phyloP scores from a whole-genome alignment of 768 basidiomycete species.

The Hirschioporus abietinus region DNA sequence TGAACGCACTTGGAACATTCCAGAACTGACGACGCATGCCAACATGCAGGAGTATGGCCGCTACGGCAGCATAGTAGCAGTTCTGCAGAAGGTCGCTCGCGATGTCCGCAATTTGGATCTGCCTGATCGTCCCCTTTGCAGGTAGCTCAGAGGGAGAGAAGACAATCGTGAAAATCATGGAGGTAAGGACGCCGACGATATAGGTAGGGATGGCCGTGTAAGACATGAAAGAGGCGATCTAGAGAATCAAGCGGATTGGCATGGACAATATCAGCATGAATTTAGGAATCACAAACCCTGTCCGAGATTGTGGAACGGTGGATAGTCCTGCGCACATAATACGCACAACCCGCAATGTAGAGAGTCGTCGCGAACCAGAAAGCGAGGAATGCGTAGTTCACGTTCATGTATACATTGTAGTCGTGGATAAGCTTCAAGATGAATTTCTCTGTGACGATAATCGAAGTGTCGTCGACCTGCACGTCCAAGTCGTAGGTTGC shows the following conservation, averaged over 20 bases:
- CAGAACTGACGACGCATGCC: not conserved
- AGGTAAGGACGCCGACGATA: not conserved
- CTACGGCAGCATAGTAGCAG: not conserved
- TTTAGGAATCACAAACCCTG: not conserved
- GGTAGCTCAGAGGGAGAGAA: not conserved
- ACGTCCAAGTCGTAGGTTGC: not conserved
- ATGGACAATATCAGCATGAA: not conserved
- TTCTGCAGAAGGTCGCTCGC: not conserved
- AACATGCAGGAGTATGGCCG: not conserved
- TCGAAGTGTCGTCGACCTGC: not conserved
- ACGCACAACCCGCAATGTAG: not conserved
- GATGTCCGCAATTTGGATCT: not conserved
- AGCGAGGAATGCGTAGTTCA: not conserved
- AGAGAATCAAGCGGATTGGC: not conserved
- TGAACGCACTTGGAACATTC: not conserved
- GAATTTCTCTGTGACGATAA: not conserved
- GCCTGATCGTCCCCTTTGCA: not conserved
- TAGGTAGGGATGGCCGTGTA: not conserved
- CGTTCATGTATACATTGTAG: not conserved
- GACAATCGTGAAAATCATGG: not conserved
- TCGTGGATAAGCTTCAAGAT: not conserved
- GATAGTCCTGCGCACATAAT: not conserved
- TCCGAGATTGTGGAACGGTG: not conserved
- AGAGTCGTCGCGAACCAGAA: not conserved
- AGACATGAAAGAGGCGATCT: not conserved